Percentiles rank a stretch among this genome's conserved stretches.
These are phyloP conservation scores for Lonicera japonica DNA, from an alignment of 129 eudicot genomes.

Conservation along the genomic window DNA sequence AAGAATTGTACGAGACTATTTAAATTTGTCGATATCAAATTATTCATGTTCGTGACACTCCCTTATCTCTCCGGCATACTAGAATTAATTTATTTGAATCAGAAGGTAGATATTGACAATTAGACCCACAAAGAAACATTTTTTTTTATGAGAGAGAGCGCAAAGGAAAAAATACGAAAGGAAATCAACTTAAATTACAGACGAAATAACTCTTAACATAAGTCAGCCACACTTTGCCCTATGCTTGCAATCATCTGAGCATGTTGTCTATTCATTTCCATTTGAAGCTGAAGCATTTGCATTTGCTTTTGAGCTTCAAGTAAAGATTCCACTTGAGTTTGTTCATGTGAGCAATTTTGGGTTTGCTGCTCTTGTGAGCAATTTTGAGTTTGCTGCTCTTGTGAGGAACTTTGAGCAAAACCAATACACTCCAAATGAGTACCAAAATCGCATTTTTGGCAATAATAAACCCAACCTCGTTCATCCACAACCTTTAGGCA, in stretches of 20 bases:
- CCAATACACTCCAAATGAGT: constrained; percentile 61
- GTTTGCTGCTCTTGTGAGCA: neutral
- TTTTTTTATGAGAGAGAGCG: too few species aligned
- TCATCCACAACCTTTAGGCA: constrained; percentile 41
- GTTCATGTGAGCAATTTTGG: neutral
- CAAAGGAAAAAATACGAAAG: too few species aligned
- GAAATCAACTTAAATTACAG: neutral
- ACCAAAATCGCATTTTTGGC: constrained; percentile 54
- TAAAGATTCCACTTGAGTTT: neutral
- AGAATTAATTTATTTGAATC: too few species aligned
- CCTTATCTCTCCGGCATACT: too few species aligned
- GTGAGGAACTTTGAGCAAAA: constrained; percentile 14
- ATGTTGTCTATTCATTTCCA: constrained; percentile 28
- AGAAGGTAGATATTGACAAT: too few species aligned
- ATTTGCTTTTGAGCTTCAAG: constrained; percentile 27
- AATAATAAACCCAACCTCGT: constrained; percentile 53
- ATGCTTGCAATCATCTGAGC: constrained; percentile 27
- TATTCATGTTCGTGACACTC: too few species aligned
- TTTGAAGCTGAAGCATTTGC: constrained; percentile 25
- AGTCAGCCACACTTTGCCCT: constrained; percentile 28
- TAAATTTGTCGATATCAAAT: too few species aligned
- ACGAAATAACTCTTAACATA: constrained; percentile 9
- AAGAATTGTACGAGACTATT: too few species aligned
- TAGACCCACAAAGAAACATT: too few species aligned
- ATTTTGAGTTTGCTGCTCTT: neutral